phyloP scores from a whole-genome alignment of 208 protist genomes.

The Tetramitus jugosus region DNA sequence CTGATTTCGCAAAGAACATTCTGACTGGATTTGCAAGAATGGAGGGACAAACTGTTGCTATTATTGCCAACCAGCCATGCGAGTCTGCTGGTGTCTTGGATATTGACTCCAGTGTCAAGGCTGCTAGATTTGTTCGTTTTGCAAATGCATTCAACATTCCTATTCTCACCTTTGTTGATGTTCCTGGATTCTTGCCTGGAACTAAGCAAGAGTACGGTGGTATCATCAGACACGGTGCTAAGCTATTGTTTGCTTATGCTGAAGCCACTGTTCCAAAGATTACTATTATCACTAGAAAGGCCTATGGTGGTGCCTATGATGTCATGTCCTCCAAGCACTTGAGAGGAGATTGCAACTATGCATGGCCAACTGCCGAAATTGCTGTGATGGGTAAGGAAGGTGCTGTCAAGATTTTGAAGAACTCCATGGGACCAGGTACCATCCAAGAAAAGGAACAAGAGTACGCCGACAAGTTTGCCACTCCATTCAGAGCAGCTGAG shows the following conservation, averaged over 20 bases:
- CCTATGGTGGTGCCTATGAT: constrained; percentile 91
- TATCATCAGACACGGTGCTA: constrained; percentile 91
- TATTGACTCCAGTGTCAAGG: constrained; percentile 74
- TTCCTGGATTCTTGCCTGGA: constrained; percentile 91
- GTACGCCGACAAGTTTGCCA: constrained; percentile 74
- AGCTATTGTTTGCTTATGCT: constrained; percentile 92
- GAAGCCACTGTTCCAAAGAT: constrained; percentile 92
- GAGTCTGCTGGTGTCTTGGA: constrained; percentile 82
- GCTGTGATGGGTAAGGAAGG: constrained; percentile 90
- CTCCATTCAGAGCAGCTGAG: constrained; percentile 69
- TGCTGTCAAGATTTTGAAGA: constrained; percentile 79
- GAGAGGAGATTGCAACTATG: constrained; percentile 84
- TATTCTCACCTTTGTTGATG: constrained; percentile 88
- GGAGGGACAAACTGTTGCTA: constrained; percentile 72
- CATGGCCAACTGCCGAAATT: constrained; percentile 66
- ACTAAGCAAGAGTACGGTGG: constrained; percentile 73
- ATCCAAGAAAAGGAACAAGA: constrained; percentile 51
- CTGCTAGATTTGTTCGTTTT: constrained; percentile 86
- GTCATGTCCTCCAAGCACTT: constrained; percentile 90
- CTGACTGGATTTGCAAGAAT: constrained; percentile 79
- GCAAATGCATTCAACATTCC: constrained; percentile 94
- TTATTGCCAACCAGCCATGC: constrained; percentile 88
- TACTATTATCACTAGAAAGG: constrained; percentile 89
- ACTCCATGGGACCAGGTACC: constrained; percentile 47
- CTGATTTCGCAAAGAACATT: constrained; percentile 87